phyloP scores from a whole-genome alignment of 1,139 yeast species.

The Scheffersomyces titani region DNA sequence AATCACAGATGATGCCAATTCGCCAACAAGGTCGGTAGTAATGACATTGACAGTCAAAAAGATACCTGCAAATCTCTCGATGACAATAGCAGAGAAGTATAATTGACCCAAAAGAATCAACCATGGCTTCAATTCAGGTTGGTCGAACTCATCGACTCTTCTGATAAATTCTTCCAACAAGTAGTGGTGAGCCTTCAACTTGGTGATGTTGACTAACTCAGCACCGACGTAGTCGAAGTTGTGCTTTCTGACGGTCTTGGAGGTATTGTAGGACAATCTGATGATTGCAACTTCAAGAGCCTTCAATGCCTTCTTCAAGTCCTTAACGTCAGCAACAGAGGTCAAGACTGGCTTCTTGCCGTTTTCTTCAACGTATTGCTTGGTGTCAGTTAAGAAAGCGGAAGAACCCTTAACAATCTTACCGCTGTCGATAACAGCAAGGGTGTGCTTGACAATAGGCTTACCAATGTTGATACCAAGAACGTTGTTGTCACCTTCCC shows the following conservation, averaged over 20 bases:
- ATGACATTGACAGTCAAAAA: conserved; percentile 71
- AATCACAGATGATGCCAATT: conserved; percentile 45
- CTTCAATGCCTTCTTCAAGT: conserved; percentile 32
- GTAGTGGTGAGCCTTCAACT: conserved; percentile 63
- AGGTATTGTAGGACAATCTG: conserved; percentile 48
- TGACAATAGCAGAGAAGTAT: conserved; percentile 68
- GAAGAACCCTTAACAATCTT: conserved; percentile 40
- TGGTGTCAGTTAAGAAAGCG: conserved; percentile 40
- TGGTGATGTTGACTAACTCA: conserved; percentile 59
- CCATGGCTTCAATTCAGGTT: conserved; percentile 26
- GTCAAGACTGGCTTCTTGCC: conserved; percentile 28
- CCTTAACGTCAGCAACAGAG: conserved; percentile 29
- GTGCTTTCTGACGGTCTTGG: conserved; percentile 42
- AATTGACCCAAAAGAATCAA: conserved; percentile 39
- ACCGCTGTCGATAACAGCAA: conserved; percentile 31
- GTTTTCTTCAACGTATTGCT: conserved; percentile 18
- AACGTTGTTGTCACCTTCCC: conserved; percentile 57
- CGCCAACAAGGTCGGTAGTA: conserved; percentile 44
- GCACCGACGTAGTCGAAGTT: conserved; percentile 62
- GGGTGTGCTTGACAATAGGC: conserved; percentile 42
- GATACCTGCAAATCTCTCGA: conserved; percentile 72
- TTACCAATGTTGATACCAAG: conserved; percentile 50
- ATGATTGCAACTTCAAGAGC: conserved; percentile 47
- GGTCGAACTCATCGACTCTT: conserved; percentile 27
- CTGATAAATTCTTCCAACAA: conserved; percentile 45